Percentiles rank a stretch among this genome's conserved stretches.
phyloP scores from a whole-genome alignment of 2,329 filamentous ascomycete species.

The Penicillium sp. region DNA sequence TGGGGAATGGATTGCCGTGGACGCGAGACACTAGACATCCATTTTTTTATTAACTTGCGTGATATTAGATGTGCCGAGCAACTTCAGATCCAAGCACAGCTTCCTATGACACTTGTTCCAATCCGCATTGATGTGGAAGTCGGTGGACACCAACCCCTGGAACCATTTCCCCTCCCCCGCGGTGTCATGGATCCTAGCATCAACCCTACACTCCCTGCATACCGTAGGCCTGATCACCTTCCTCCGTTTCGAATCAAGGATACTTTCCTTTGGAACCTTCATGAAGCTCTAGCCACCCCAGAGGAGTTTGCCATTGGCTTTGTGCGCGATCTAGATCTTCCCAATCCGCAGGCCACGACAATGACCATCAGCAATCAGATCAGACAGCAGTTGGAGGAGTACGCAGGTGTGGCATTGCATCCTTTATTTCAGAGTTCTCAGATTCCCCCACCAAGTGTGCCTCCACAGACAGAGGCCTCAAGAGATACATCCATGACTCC shows the following conservation, averaged over 20 bases:
- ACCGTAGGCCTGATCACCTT: conserved; percentile 74
- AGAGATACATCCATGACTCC: conserved; percentile 57
- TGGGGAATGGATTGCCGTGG: not conserved
- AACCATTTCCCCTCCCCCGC: conserved; percentile 49
- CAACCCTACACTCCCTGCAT: conserved; percentile 72
- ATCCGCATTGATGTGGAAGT: conserved; percentile 97
- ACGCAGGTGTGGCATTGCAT: conserved; percentile 89
- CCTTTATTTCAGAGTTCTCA: conserved; percentile 72
- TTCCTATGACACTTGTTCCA: conserved; percentile 88
- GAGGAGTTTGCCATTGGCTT: conserved; percentile 92
- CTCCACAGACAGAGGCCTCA: conserved; percentile 41
- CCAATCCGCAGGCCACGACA: conserved; percentile 68
- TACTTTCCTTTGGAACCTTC: conserved; percentile 96
- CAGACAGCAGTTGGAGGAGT: conserved; percentile 91
- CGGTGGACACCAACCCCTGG: conserved; percentile 60
- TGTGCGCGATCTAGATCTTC: conserved; percentile 90
- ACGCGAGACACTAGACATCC: not conserved
- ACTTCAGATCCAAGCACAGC: conserved; percentile 64
- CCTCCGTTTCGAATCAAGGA: conserved; percentile 88
- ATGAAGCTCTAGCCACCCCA: conserved; percentile 89
- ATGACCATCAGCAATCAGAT: conserved; percentile 90
- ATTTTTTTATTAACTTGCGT: not conserved
- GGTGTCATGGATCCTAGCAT: conserved; percentile 42
- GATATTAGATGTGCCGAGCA: conserved; percentile 55
- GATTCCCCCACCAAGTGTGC: conserved; percentile 18